These are phyloP conservation scores for Graphiopsis chlorocephala DNA, from an alignment of 2,329 filamentous ascomycete species.

Conservation along the genomic window DNA sequence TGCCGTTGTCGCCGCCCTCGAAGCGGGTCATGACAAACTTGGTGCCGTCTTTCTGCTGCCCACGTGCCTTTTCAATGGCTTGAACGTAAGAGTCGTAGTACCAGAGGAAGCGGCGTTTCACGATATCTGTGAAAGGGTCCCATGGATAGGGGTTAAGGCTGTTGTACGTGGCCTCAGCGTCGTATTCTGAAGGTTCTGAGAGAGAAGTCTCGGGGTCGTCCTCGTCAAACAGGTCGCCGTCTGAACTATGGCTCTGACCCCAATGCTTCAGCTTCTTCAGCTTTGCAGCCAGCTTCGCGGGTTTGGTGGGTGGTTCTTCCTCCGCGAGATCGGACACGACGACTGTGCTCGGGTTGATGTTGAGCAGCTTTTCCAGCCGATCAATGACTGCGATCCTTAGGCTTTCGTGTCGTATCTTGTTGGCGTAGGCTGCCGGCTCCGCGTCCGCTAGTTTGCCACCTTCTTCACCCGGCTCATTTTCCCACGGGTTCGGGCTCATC, in stretches of 20 bases:
- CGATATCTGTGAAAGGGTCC: slow-evolving; percentile 85
- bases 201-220: slow-evolving; percentile 19
- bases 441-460: slow-evolving; percentile 44
- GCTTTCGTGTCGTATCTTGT: slow-evolving; percentile 84
- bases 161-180: slow-evolving; percentile 34
- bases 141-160: slow-evolving; percentile 52
- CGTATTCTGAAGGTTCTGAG: slow-evolving; percentile 37
- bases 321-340: slow-evolving; percentile 4
- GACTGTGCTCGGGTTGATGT: slow-evolving; percentile 49
- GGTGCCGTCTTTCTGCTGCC: slow-evolving; percentile 61
- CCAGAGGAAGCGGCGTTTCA: slow-evolving; percentile 91
- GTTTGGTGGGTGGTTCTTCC: not conserved
- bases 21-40: slow-evolving; percentile 83
- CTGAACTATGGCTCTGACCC: not conserved
- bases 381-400: slow-evolving; percentile 83
- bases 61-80: slow-evolving; percentile 62
- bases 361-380: slow-evolving; percentile 75
- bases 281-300: not conserved
- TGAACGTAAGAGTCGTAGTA: slow-evolving; percentile 86
- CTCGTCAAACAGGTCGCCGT: slow-evolving; percentile 12
- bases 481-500: slow-evolving; percentile 87
- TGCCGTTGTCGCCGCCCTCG: slow-evolving; percentile 70
- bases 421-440: slow-evolving; percentile 29
- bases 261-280: not conserved
- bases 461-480: slow-evolving; percentile 91